Percentiles rank a stretch among this genome's conserved stretches.
Conservation (phyloP, 1,284 basidiomycete species). For the Ustilago vetiveriae region DNA sequence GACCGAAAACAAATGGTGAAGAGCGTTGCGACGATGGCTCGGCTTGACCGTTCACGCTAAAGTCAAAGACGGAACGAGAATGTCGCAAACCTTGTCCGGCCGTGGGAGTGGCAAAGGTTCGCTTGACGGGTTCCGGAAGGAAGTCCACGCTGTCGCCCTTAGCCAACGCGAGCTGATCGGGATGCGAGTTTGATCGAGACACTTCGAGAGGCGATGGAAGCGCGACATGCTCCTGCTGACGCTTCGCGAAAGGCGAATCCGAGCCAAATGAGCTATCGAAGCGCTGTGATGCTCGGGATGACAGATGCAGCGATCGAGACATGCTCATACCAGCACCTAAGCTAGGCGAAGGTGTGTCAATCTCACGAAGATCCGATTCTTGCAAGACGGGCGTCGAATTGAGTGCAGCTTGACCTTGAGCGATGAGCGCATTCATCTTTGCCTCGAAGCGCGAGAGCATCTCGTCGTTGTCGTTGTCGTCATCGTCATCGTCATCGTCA, state of each 20-base stretch:
- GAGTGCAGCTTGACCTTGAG: slow-evolving; percentile 50
- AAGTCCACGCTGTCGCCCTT: not conserved
- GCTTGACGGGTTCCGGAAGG: slow-evolving; percentile 34
- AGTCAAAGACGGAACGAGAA: slow-evolving; percentile 24
- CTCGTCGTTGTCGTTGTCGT: slow-evolving; percentile 44
- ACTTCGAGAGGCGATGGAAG: not conserved
- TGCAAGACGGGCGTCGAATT: slow-evolving; percentile 43
- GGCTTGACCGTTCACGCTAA: slow-evolving; percentile 5
- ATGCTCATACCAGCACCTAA: slow-evolving; percentile 5
- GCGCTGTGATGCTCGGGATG: slow-evolving; percentile 9
- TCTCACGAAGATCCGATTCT: slow-evolving; percentile 34
- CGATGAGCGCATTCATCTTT: slow-evolving; percentile 52
- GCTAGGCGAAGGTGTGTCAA: slow-evolving; percentile 27
- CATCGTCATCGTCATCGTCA: slow-evolving; percentile 5
- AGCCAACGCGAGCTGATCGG: slow-evolving; percentile 5
- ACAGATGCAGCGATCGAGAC: slow-evolving; percentile 7
- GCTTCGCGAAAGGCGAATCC: slow-evolving; percentile 9
- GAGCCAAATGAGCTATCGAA: slow-evolving; percentile 9
- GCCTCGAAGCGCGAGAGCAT: slow-evolving; percentile 47
- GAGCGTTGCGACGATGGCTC: not conserved
- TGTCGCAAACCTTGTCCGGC: slow-evolving; percentile 8
- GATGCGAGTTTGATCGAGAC: slow-evolving; percentile 13
- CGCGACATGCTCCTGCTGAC: not conserved
- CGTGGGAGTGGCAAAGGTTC: slow-evolving; percentile 14
- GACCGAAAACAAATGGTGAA: slow-evolving; percentile 29